phyloP scores from a whole-genome alignment of 768 basidiomycete genomes.

The Trametes cingulata region DNA sequence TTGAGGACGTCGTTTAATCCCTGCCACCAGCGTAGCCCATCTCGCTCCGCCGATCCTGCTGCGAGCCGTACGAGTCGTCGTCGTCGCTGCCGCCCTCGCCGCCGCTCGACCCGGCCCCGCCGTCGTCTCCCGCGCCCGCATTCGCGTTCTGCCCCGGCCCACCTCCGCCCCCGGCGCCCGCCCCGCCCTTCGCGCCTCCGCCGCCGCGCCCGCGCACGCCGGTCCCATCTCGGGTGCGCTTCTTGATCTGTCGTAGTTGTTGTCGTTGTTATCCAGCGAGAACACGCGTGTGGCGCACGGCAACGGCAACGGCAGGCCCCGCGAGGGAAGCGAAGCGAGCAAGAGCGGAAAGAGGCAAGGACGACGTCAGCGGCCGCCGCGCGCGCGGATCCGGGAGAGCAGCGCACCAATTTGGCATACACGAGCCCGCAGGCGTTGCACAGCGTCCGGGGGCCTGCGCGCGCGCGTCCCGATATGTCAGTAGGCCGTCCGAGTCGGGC shows the following conservation, averaged over 20 bases:
- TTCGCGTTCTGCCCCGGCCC: background rate
- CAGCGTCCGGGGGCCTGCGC: slow-evolving; percentile 72
- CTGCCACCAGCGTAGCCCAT: slow-evolving; percentile 19
- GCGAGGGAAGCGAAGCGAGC: background rate
- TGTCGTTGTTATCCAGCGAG: no score
- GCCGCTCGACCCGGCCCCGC: slow-evolving; percentile 22
- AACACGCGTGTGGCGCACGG: background rate
- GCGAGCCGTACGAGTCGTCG: slow-evolving; percentile 33
- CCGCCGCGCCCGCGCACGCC: slow-evolving; percentile 24
- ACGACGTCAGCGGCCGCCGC: background rate
- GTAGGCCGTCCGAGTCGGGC: slow-evolving; percentile 14
- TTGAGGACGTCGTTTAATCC: slow-evolving; percentile 10
- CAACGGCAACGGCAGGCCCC: background rate
- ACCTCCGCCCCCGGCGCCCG: background rate
- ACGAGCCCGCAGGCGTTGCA: slow-evolving; percentile 88
- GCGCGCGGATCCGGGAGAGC: slow-evolving; percentile 1
- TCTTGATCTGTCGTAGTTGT: slow-evolving; percentile 32
- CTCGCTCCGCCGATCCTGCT: slow-evolving; percentile 29
- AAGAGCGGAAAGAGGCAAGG: background rate
- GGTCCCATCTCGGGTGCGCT: slow-evolving; percentile 30
- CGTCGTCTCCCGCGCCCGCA: slow-evolving; percentile 14
- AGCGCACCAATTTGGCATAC: slow-evolving; percentile 78
- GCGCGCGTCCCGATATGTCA: background rate
- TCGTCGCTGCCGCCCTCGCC: slow-evolving; percentile 33
- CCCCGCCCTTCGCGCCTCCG: background rate